These are phyloP conservation scores for Priceomyces castillae DNA, from an alignment of 805 yeast species.

Conservation along the genomic window DNA sequence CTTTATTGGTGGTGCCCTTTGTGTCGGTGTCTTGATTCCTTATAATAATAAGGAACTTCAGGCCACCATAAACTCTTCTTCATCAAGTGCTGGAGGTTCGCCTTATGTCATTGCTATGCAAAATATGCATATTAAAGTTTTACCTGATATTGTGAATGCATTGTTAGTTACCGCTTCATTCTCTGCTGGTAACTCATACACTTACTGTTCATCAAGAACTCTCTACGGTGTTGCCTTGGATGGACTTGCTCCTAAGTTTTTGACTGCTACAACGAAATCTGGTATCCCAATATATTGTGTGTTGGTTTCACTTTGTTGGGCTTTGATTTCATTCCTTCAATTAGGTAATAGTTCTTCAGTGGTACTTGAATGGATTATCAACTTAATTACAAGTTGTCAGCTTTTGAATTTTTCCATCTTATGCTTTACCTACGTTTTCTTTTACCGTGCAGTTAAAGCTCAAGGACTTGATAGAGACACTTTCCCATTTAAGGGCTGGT, in stretches of 20 bases:
- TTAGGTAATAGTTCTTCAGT: conserved; percentile 31
- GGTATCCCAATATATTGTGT: conserved; percentile 51
- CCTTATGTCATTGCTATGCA: conserved; percentile 51
- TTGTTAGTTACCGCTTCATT: conserved; percentile 43
- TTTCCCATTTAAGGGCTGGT: conserved; percentile 19
- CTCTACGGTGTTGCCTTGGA: conserved; percentile 46
- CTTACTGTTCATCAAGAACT: conserved; percentile 47
- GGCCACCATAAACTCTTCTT: conserved; percentile 54
- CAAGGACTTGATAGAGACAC: conserved; percentile 8
- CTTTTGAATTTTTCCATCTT: conserved; percentile 28
- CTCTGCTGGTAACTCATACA: conserved; percentile 49
- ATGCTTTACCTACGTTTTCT: conserved; percentile 56
- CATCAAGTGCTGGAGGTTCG: conserved; percentile 62
- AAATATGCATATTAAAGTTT: conserved; percentile 41
- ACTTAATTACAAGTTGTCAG: conserved; percentile 31
- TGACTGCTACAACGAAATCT: conserved; percentile 42
- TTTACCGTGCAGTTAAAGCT: conserved; percentile 56
- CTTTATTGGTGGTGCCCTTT: conserved; percentile 70
- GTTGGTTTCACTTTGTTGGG: conserved; percentile 46
- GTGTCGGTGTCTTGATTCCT: conserved; percentile 75
- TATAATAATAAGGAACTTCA: conserved; percentile 61
- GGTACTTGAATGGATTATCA: conserved; percentile 35
- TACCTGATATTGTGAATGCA: conserved; percentile 47
- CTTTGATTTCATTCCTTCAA: conserved; percentile 64
- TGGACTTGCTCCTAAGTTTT: conserved; percentile 46